Evolutionary conservation across 192 early-diverging fungal genomes (phyloP), one percentile per base, ranked within the genome.

Genomic region (Podochytrium sp.): DNA sequence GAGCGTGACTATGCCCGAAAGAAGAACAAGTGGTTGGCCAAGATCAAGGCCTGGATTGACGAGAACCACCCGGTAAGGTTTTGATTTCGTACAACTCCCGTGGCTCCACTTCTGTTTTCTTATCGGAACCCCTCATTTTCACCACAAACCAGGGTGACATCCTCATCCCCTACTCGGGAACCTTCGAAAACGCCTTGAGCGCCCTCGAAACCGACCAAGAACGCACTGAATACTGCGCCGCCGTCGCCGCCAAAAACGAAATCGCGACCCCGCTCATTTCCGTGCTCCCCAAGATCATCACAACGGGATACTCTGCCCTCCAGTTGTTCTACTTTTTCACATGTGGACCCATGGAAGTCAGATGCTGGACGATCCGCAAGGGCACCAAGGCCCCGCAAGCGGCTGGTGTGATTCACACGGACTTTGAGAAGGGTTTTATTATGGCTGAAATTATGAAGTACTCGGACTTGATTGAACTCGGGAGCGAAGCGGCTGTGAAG

Each of bases 251-350:
- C n/a, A 63, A 60, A 41, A 92, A 83, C 80, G 80, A 81, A 43
- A 42, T 67, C n/a, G 65, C 80, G 23, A 23, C 39, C 2, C 80
- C 79, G 20, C 41, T 79, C 23, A 66, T 43, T 23, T 81, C 94
- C 65, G 90, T 88, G 32, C 79, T 98, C 57, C 92, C 92, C 83
- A 94, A 93, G 83, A 96, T 99, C 72, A 93, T 98, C 67, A 85
- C 92, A 5, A 85, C 90, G n/a, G 97, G 97, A 61, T 99, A 99
- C 80, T 69, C 86, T 35, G 89, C 93, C 51, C 85, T 99, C 65
- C 84, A 91, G 61, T 82, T 99, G 33, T 88, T 92, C 78, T 96
- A 99, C 86, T 99, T 83, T 84, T 97, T 98, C 85, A 97, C 96
- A 37, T 94, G 89, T 53, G 96, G 96, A 40, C 89, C 87, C 33